Evolutionary conservation across 2,329 filamentous ascomycete species (phyloP).

Genomic region (Calycina herbarum): DNA sequence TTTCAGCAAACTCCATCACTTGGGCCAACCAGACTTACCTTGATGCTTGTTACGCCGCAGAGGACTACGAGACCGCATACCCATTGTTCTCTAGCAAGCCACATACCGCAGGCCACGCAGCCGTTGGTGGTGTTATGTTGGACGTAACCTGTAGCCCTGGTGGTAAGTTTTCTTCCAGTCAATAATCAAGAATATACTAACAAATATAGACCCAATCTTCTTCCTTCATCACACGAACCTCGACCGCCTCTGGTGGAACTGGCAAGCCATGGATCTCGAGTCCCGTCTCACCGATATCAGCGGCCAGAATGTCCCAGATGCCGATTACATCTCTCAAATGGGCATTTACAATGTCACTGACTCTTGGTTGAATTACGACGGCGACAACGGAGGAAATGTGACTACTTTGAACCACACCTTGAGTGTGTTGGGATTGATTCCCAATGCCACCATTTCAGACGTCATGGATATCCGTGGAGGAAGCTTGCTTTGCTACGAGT

Average conservation of each 20-base stretch:
- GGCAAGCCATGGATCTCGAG: conserved; percentile 34
- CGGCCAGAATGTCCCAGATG: conserved; percentile 4
- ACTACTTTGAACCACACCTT: conserved; percentile 15
- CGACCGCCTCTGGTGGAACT: conserved; percentile 34
- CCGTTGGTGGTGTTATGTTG: too few relatives aligned
- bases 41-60: too few relatives aligned
- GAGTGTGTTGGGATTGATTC: background rate
- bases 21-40: too few relatives aligned
- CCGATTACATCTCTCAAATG: background rate
- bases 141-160: too few relatives aligned
- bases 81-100: too few relatives aligned
- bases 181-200: too few relatives aligned
- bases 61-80: too few relatives aligned
- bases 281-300: conserved; percentile 9
- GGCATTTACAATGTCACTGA: background rate
- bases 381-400: conserved; percentile 12
- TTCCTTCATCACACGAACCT: conserved; percentile 34
- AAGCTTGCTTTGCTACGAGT: conserved; percentile 12
- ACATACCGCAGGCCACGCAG: too few relatives aligned
- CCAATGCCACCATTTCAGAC: conserved; percentile 12
- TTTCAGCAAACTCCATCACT: too few relatives aligned
- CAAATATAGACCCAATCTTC: conserved; percentile 34
- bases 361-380: background rate
- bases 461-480: conserved; percentile 14
- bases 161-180: conserved; percentile 24